Percentiles rank a stretch among this genome's conserved stretches.
These are phyloP conservation scores for Cyclocybe cylindracea DNA, from an alignment of 768 basidiomycete genomes.

Conservation along the genomic window DNA sequence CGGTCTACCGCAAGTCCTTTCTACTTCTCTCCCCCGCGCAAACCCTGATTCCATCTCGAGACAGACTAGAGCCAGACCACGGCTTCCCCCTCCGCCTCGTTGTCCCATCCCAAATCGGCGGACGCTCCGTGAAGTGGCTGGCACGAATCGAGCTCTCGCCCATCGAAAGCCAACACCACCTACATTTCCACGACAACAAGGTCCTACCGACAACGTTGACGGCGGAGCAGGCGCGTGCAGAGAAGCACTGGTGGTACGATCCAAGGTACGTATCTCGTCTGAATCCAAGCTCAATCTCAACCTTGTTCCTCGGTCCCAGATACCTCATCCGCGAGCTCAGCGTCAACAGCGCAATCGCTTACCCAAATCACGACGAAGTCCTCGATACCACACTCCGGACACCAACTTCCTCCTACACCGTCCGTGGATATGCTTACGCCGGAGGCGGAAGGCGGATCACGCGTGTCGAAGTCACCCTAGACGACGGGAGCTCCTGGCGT, in stretches of 20 bases:
- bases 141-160: conserved; percentile 51
- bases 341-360: conserved; percentile 57
- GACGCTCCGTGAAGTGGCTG: conserved; percentile 63
- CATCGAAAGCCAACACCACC: conserved; percentile 53
- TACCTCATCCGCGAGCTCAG: conserved; percentile 56
- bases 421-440: conserved; percentile 62
- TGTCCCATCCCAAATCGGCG: conserved; percentile 65
- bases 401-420: conserved; percentile 30
- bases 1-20: conserved; percentile 37
- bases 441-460: conserved; percentile 61
- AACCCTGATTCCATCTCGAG: neutral
- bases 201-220: conserved; percentile 54
- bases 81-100: conserved; percentile 67
- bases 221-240: conserved; percentile 51
- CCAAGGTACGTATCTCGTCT: conserved; percentile 31
- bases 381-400: conserved; percentile 18
- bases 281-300: neutral
- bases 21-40: conserved; percentile 2
- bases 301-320: conserved; percentile 15
- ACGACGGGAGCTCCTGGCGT: conserved; percentile 52
- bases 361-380: conserved; percentile 55
- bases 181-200: conserved; percentile 56
- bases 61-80: conserved; percentile 56
- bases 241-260: conserved; percentile 59
- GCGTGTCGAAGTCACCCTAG: conserved; percentile 57